These are phyloP conservation scores for Kurtzmaniella quercitrusa DNA, from an alignment of 1,139 yeast species.

Conservation along the genomic window DNA sequence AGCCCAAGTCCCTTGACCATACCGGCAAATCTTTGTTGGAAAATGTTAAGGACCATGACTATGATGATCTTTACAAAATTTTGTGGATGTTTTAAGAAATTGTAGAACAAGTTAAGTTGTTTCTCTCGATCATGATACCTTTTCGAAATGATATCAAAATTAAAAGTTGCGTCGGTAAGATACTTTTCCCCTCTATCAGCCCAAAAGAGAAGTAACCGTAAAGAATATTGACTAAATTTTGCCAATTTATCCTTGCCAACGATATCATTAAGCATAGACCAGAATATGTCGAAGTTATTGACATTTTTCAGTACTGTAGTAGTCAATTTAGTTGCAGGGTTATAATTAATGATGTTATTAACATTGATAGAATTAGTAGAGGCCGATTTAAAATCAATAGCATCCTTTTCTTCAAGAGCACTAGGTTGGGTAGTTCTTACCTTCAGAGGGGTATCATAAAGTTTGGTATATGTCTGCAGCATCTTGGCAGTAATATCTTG, in stretches of 20 bases:
- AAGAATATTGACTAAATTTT: constrained; percentile 55
- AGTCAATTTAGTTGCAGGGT: no score
- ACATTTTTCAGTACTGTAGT: constrained; percentile 15
- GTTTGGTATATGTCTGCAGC: constrained; percentile 6
- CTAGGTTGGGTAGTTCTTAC: not conserved
- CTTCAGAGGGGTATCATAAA: constrained; percentile 9
- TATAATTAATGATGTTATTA: no score
- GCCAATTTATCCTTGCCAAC: constrained; percentile 71
- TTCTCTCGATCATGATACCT: constrained; percentile 33
- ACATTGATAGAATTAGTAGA: no score
- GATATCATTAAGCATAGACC: constrained; percentile 48
- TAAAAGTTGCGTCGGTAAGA: constrained; percentile 31
- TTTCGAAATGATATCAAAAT: constrained; percentile 24
- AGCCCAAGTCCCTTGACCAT: constrained; percentile 50
- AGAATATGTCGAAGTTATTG: constrained; percentile 37
- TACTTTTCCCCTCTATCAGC: constrained; percentile 36
- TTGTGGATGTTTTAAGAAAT: constrained; percentile 39
- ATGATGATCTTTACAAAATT: constrained; percentile 35
- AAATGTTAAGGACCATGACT: constrained; percentile 25
- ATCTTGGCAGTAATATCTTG: constrained; percentile 10
- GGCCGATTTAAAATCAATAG: not conserved
- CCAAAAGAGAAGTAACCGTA: constrained; percentile 51
- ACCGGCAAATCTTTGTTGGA: constrained; percentile 38
- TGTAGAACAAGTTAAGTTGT: constrained; percentile 30
- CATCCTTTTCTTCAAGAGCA: constrained; percentile 2